Base-by-base conservation (phyloP, 2,329 filamentous ascomycete species). In the Lomentospora prolificans region DNA sequence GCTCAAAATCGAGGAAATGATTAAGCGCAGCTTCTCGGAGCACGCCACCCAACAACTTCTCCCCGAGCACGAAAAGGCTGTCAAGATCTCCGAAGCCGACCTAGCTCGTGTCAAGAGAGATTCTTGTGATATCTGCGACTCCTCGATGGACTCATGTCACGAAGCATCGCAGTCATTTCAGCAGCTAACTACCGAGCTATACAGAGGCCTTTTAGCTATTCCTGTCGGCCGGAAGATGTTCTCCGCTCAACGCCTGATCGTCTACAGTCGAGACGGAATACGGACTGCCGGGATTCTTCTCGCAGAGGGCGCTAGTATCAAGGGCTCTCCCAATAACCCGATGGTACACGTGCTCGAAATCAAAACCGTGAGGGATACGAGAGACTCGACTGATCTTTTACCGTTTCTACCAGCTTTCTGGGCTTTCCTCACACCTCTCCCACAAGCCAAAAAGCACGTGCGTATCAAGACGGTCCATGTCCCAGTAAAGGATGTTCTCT, bases 1-100 rank as follows among this genome's bases (percentile, higher is more conserved):
- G 2, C 73, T 99, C 61, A 97, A 96, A 74, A 97, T 99, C 63
- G 94, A 99, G 69, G 94, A 99, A 71, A 99, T 99, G 94, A 99
- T 99, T 75, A 99, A 99, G 78, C 87, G 94, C 61, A 96, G 91
- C 69, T 99, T 99, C 76, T 96, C 92, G 54, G 94, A 99, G 69
- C 94, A 99, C 70, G 92, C 92, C 24, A 97, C 92, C 0, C 94
- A 99, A 66, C 91, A 95, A 59, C 73, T 97, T 10, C 76, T 97
- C 1, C 94, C 94, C 0, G 91, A 97, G 69, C 92, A 97, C 64
- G 91, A 99, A 70, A 95, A 95, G 70, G 87, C 90, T 57, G 90
- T 99, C 59, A 90, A 92, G 67, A 63, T 96, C 2, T 95, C 91
- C 0, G 91, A 99, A 68, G 91, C 89, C 3, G 92, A 95, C 71